Evolutionary conservation across 345 rosid genomes (phyloP), one percentile per base, ranked within the genome.

Genomic region (Sisymbrium irio): DNA sequence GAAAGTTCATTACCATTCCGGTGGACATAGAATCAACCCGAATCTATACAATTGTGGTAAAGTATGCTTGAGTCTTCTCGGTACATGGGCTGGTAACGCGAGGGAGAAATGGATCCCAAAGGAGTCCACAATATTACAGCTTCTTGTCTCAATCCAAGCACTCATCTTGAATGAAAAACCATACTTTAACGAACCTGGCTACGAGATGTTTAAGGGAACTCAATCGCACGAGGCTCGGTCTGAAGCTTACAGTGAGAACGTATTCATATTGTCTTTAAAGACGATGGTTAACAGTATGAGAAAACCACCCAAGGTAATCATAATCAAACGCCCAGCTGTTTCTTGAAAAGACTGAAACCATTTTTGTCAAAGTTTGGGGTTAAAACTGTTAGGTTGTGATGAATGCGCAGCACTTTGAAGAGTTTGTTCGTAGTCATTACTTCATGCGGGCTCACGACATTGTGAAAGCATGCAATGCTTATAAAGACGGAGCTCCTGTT

Each of bases 111-210:
- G 98, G 98, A 70, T 84, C 13, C 97, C 97, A 54, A 83, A 82
- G 12, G 77, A 81, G 49, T 93, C 97, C 3, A 90, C 93, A 33
- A 81, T 85, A 82, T 82, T 90, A 30, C 98, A 93, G 83, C 93
- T 93, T 79, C 83, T 93, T 67, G 93, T 93, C 17, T 93, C 98
- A 9, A 89, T 93, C 74, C 98, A 93, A 78, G 98, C 92, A 32
- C 82, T 93, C 78, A 89, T 93, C 67, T 85, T 93, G 83, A 90
- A 93, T 64, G 80, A 85, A 41, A 85, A 89, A 65, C 98, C 98
- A n/a, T 93, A 78, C 81, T 90, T 86, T 45, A 93, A 93, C 72
- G 98, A 90, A 80, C 98, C 98, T 73, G 96, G 93, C 13, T 89
- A 39, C 50, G 96, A 50, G 49, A n/a, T 2, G 13, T 7, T 17